Evolutionary conservation across 2,329 filamentous ascomycete species (phyloP).

Genomic region (Stagonosporopsis rhizophila): DNA sequence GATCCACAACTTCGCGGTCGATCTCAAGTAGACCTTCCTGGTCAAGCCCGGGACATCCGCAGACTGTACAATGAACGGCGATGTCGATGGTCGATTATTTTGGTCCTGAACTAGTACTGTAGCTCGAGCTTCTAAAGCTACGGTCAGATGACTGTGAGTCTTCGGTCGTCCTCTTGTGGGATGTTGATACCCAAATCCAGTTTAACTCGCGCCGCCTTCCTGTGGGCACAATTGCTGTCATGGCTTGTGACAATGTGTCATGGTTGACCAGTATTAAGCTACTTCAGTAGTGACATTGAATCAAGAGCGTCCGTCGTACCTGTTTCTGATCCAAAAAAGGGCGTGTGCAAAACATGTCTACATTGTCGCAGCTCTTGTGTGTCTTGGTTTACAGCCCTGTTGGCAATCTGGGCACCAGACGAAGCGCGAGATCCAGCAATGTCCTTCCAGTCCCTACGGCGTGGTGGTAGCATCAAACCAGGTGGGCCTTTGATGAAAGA

Average conservation of each 20-base stretch:
- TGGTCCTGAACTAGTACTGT: not conserved
- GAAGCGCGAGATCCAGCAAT: too few species aligned
- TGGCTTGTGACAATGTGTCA: not conserved
- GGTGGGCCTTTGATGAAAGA: not conserved
- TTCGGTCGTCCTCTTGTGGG: not conserved
- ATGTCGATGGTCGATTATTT: not conserved
- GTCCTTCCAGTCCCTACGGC: not conserved
- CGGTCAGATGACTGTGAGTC: not conserved
- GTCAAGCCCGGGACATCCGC: slow-evolving; percentile 1
- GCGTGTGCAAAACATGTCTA: not conserved
- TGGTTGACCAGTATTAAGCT: not conserved
- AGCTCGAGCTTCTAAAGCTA: not conserved
- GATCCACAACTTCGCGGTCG: slow-evolving; percentile 6
- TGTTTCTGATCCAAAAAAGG: not conserved
- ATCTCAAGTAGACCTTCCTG: slow-evolving; percentile 8
- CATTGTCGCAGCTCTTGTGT: not conserved
- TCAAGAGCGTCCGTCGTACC: not conserved
- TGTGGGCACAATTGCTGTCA: not conserved
- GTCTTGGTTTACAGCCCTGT: not conserved
- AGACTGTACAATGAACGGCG: not conserved
- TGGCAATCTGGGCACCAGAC: not conserved
- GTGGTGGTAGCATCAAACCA: not conserved
- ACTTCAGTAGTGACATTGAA: not conserved
- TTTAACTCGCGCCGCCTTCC: not conserved
- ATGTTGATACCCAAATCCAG: not conserved